phyloP scores from a whole-genome alignment of 768 basidiomycete genomes.

The Serendipita vermifera region DNA sequence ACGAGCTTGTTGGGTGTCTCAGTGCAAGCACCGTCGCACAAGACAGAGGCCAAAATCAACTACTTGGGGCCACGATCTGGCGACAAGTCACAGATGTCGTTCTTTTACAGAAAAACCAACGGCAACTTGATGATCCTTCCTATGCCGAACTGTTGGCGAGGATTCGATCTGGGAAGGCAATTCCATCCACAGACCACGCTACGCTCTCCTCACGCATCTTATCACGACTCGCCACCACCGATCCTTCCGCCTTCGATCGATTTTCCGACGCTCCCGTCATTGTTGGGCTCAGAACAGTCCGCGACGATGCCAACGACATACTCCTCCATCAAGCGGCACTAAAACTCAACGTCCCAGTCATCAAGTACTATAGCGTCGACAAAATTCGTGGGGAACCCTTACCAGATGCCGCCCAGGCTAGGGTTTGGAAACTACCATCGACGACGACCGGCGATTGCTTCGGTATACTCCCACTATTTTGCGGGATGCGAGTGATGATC shows the following conservation, averaged over 20 bases:
- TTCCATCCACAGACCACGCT: not conserved
- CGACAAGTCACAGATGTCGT: not conserved
- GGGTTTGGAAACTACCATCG: too few relatives aligned
- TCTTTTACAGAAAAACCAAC: not conserved
- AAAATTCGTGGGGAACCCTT: not conserved
- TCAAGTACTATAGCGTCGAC: not conserved
- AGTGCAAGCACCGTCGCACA: too few relatives aligned
- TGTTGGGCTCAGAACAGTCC: not conserved
- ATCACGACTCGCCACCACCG: not conserved
- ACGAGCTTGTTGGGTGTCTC: too few relatives aligned
- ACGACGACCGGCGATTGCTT: not conserved
- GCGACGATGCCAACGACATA: not conserved
- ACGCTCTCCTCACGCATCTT: not conserved
- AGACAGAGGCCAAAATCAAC: not conserved
- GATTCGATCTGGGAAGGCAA: not conserved
- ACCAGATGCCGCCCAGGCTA: too few relatives aligned
- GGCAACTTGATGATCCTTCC: not conserved
- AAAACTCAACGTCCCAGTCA: not conserved
- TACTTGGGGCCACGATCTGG: not conserved
- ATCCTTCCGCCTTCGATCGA: not conserved
- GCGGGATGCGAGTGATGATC: conserved; percentile 7
- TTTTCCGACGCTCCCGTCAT: not conserved
- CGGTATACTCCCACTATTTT: not conserved
- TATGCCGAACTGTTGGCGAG: not conserved
- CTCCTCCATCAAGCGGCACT: not conserved